A percentile compares a stretch with the other conserved stretches of the same genome.
These are phyloP conservation scores for Ramichloridium luteum DNA, from an alignment of 2,329 filamentous ascomycete genomes.

Conservation along the genomic window DNA sequence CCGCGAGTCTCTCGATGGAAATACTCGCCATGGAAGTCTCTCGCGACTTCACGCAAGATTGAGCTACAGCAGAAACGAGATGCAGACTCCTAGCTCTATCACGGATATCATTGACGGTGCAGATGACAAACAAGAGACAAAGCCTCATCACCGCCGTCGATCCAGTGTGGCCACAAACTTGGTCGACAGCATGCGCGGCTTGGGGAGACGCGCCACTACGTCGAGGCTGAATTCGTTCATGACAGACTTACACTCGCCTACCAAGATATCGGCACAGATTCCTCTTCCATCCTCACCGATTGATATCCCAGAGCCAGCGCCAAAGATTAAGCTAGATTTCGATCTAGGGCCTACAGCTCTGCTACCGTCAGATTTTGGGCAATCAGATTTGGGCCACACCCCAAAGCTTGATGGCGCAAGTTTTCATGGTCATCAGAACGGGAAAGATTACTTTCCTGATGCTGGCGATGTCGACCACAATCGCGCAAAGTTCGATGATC, in stretches of 20 bases:
- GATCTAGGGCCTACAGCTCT: constrained; percentile 14
- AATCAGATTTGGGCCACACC: no score
- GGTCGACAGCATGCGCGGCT: constrained; percentile 16
- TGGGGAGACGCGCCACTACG: constrained; percentile 8
- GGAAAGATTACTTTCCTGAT: no score
- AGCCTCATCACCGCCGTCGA: no score
- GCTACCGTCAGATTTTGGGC: constrained; percentile 10
- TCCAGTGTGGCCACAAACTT: constrained; percentile 15
- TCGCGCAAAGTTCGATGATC: no score
- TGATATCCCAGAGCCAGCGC: constrained; percentile 10
- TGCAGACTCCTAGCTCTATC: no score
- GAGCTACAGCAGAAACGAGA: no score
- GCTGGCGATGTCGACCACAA: no score
- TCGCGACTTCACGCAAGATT: no score
- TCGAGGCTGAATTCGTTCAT: constrained; percentile 3
- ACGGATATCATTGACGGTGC: no score
- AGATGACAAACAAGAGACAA: no score
- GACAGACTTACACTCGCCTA: constrained; percentile 5
- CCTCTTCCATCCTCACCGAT: constrained; percentile 19
- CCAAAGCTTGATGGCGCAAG: no score
- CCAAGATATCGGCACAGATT: constrained; percentile 8
- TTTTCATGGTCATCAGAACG: no score
- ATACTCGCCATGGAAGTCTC: background rate
- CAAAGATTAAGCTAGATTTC: constrained; percentile 15
- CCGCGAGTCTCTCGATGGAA: background rate